Conservation (phyloP, 2,329 filamentous ascomycete genomes). For the Calonectria honghensis region DNA sequence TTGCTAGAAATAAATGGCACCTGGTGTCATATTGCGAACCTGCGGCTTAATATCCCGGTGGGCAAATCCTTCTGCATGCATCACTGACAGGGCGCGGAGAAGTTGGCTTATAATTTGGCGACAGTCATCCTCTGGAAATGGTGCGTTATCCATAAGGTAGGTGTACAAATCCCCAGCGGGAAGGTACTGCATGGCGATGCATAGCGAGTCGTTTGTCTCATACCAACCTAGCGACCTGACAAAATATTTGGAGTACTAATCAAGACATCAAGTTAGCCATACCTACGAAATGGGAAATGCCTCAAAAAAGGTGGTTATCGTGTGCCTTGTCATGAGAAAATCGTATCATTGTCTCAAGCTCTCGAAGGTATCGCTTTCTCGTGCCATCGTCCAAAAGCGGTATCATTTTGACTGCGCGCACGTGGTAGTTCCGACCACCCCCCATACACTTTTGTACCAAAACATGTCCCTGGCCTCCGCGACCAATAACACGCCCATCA, state of each 20-base stretch:
- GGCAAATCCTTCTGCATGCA: slow-evolving; percentile 50
- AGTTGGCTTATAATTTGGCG: slow-evolving; percentile 47
- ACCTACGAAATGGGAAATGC: no score
- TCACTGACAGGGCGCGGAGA: slow-evolving; percentile 45
- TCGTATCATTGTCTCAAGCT: slow-evolving; percentile 50
- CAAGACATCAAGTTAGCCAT: background rate
- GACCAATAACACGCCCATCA: slow-evolving; percentile 37
- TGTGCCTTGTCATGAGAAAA: slow-evolving; percentile 50
- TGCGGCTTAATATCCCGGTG: slow-evolving; percentile 52
- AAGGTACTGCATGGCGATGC: slow-evolving; percentile 54
- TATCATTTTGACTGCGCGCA: slow-evolving; percentile 49
- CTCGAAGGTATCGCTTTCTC: slow-evolving; percentile 41
- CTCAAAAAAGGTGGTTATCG: no score
- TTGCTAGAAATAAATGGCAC: no score
- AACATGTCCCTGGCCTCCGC: slow-evolving; percentile 45
- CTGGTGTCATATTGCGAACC: slow-evolving; percentile 22
- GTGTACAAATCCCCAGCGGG: slow-evolving; percentile 48
- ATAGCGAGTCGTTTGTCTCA: slow-evolving; percentile 36
- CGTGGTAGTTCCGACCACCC: slow-evolving; percentile 19
- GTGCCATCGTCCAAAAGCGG: slow-evolving; percentile 27
- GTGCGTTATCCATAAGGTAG: slow-evolving; percentile 36
- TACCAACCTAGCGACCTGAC: slow-evolving; percentile 54
- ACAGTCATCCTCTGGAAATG: slow-evolving; percentile 44
- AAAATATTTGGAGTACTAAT: slow-evolving; percentile 50
- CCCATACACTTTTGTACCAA: slow-evolving; percentile 41